Conservation (phyloP, 345 rosid species). For the Conringia planisiliqua region DNA sequence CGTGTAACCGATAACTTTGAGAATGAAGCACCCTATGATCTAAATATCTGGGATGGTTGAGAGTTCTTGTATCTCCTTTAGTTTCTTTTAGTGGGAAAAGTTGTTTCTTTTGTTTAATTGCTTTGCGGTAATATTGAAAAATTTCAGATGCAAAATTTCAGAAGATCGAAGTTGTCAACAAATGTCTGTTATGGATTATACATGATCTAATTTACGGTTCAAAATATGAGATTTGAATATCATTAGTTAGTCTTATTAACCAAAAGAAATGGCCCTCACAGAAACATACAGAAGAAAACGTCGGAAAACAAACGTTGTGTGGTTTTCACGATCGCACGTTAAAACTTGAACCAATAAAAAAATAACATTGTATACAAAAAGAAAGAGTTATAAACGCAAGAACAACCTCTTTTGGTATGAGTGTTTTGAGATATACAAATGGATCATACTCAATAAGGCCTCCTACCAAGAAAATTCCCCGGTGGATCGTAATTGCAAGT, state of each 20-base stretch:
- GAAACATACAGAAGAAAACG: conserved; percentile 4
- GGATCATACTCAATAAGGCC: conserved; percentile 55
- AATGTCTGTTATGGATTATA: no score
- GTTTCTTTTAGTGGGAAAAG: no score
- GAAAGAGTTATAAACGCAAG: conserved; percentile 5
- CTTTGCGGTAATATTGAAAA: not conserved
- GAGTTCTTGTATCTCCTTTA: not conserved
- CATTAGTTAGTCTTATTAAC: conserved; percentile 24
- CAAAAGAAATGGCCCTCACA: conserved; percentile 7
- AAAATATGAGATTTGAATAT: not conserved
- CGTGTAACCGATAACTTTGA: not conserved
- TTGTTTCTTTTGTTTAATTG: not conserved
- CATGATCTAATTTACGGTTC: no score
- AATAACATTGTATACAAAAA: conserved; percentile 12
- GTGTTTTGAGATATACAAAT: conserved; percentile 1
- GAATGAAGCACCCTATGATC: not conserved
- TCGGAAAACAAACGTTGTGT: conserved; percentile 13
- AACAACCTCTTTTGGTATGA: conserved; percentile 9
- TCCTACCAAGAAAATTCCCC: conserved; percentile 70
- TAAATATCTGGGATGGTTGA: not conserved
- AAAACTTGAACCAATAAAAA: conserved; percentile 20
- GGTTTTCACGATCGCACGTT: conserved; percentile 8
- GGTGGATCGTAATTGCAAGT: conserved; percentile 90
- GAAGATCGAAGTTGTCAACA: no score
- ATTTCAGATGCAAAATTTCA: not conserved